These are phyloP conservation scores for Geotrichum candidum DNA, from an alignment of 1,139 yeast species.

Conservation along the genomic window DNA sequence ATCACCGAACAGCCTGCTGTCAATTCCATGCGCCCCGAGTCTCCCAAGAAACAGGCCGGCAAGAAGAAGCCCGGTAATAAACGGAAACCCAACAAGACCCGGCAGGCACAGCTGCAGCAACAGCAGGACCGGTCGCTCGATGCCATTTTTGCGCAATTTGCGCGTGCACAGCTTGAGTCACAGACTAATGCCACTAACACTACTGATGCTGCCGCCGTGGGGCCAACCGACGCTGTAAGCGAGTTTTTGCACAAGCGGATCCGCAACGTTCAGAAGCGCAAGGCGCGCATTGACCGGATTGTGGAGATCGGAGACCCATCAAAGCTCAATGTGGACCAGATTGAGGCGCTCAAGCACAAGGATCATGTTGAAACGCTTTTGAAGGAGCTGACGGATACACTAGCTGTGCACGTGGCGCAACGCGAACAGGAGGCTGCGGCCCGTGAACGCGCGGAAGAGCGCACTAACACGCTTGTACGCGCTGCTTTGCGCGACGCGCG, in stretches of 20 bases:
- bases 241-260: constrained; percentile 31
- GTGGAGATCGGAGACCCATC: constrained; percentile 29
- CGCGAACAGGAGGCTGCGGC: constrained; percentile 17
- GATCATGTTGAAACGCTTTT: constrained; percentile 37
- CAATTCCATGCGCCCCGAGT: neutral
- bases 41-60: neutral
- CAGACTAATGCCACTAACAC: neutral
- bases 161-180: neutral
- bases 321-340: constrained; percentile 36
- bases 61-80: neutral
- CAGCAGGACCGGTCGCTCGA: neutral
- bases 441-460: neutral
- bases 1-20: neutral
- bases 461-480: neutral
- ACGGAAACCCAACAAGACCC: neutral
- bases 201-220: neutral
- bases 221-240: neutral
- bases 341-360: constrained; percentile 29
- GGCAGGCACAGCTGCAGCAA: neutral
- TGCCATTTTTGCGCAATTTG: neutral
- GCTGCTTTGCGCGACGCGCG: neutral
- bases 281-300: constrained; percentile 35
- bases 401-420: constrained; percentile 26
- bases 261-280: constrained; percentile 37
- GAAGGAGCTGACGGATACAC: constrained; percentile 33